phyloP scores from a whole-genome alignment of 768 basidiomycete species.

The Obba rivulosa region DNA sequence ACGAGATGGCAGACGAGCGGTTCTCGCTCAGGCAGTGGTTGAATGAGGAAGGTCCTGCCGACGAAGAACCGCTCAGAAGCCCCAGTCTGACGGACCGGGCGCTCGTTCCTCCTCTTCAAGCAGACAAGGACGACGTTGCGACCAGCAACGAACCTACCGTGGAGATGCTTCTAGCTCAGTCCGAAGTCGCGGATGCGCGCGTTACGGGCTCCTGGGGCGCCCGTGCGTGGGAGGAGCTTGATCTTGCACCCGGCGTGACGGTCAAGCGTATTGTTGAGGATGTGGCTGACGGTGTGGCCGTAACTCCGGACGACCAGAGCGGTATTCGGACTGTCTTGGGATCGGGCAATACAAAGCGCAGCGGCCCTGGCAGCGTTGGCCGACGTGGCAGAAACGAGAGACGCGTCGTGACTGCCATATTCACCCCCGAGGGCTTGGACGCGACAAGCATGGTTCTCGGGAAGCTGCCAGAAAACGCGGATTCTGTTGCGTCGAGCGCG shows the following conservation, averaged over 20 bases:
- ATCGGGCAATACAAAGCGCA: constrained; percentile 13
- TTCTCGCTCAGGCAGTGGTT: constrained; percentile 10
- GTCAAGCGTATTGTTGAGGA: constrained; percentile 24
- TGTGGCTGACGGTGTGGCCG: neutral
- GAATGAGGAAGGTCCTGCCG: constrained; percentile 6
- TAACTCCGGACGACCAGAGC: constrained; percentile 1
- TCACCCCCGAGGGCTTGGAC: constrained; percentile 11
- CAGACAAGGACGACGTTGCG: neutral
- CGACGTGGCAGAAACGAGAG: constrained; percentile 21
- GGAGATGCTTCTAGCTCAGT: constrained; percentile 23
- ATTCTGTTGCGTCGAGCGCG: neutral
- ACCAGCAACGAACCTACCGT: constrained; percentile 25
- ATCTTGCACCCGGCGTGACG: constrained; percentile 25
- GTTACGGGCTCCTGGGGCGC: constrained; percentile 26
- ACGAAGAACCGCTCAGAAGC: constrained; percentile 9
- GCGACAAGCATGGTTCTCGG: too few species aligned
- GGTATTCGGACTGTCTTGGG: constrained; percentile 10
- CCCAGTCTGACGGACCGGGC: constrained; percentile 9
- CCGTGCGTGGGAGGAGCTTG: constrained; percentile 32
- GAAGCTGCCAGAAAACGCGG: too few species aligned
- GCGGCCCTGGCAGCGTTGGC: constrained; percentile 8
- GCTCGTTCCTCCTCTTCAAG: constrained; percentile 5
- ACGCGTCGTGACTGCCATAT: constrained; percentile 27
- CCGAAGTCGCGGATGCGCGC: constrained; percentile 3
- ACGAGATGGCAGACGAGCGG: constrained; percentile 12